A percentile compares a stretch with the other conserved stretches of the same genome.
Conservation (phyloP, 2,329 filamentous ascomycete genomes). For the Trichoderma simmonsii region DNA sequence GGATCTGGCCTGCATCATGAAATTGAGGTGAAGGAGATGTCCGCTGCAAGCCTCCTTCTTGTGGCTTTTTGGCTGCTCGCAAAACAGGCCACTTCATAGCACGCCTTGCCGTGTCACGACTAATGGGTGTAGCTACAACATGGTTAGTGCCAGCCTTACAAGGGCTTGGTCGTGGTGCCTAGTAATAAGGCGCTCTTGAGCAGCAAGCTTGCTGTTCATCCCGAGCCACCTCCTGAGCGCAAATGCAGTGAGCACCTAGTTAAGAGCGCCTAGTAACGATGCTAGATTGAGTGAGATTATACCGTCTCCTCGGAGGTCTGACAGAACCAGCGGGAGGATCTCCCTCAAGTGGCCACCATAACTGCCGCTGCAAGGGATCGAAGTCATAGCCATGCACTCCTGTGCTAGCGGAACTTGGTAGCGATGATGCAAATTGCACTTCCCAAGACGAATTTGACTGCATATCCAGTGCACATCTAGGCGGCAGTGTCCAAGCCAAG, state of each 20-base stretch:
- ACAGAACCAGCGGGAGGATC: not conserved
- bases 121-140: not conserved
- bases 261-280: not conserved
- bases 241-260: slow-evolving; percentile 3
- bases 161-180: not conserved
- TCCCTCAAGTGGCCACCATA: not conserved
- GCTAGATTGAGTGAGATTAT: not conserved
- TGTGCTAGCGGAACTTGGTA: not conserved
- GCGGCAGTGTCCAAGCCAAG: not conserved
- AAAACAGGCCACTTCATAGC: not conserved
- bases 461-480: not conserved
- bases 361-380: slow-evolving; percentile 1
- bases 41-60: not conserved
- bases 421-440: not conserved
- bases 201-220: not conserved
- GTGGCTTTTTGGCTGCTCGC: not conserved
- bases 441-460: not conserved
- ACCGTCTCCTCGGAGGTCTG: not conserved
- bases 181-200: not conserved
- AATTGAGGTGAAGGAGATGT: not conserved
- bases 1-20: not conserved
- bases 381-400: not conserved
- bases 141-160: slow-evolving; percentile 5
- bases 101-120: not conserved
- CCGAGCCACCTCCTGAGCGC: not conserved